These are phyloP conservation scores for Xanthoconium separans DNA, from an alignment of 1,284 basidiomycete genomes.

Conservation along the genomic window DNA sequence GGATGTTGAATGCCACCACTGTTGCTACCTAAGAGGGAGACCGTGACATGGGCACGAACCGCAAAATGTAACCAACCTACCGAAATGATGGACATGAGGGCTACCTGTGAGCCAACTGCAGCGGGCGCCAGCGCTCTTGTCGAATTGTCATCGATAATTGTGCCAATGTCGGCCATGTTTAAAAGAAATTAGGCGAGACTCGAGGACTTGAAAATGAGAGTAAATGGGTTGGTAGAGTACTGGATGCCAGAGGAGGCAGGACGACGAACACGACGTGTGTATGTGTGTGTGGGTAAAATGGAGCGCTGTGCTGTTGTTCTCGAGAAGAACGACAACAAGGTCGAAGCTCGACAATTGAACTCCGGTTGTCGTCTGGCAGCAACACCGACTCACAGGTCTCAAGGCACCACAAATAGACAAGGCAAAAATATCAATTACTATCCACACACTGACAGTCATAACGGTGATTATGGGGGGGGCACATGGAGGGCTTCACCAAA, in stretches of 20 bases:
- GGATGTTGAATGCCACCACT: conserved; percentile 70
- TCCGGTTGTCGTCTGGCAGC: not conserved
- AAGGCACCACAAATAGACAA: not conserved
- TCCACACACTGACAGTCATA: too few species aligned
- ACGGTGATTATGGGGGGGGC: too few species aligned
- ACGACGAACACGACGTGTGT: not conserved
- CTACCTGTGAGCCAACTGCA: conserved; percentile 82
- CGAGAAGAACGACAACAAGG: not conserved
- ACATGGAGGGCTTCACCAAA: too few species aligned
- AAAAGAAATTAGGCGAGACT: conserved; percentile 15
- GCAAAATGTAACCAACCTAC: conserved; percentile 40
- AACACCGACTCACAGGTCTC: not conserved
- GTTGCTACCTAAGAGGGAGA: conserved; percentile 50
- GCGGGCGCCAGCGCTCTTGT: conserved; percentile 68
- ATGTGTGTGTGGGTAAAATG: not conserved
- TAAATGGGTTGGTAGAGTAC: conserved; percentile 12
- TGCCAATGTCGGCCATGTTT: conserved; percentile 41
- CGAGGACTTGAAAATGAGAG: conserved; percentile 21
- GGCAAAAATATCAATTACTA: too few species aligned
- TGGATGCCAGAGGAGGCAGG: not conserved
- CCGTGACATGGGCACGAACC: not conserved
- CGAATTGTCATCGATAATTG: conserved; percentile 46
- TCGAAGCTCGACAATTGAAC: not conserved
- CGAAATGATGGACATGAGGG: conserved; percentile 67
- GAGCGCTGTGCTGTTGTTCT: not conserved